phyloP scores from a whole-genome alignment of 2,329 filamentous ascomycete genomes.

The Rutstroemia sydowiana region DNA sequence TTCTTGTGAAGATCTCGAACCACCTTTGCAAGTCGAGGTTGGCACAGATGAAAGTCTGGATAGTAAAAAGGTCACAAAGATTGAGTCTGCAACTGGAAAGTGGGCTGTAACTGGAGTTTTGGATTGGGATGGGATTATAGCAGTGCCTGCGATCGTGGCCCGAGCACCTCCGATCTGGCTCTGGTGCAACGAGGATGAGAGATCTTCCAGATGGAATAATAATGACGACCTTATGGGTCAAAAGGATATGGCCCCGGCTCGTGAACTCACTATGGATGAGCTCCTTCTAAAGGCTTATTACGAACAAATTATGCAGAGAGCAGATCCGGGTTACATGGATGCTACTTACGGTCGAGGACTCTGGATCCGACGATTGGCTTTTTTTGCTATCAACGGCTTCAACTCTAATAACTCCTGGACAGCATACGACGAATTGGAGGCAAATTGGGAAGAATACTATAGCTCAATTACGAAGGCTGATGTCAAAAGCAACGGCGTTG shows the following conservation, averaged over 20 bases:
- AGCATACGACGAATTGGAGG: neutral
- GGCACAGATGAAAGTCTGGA: too few relatives aligned
- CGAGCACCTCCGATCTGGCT: constrained; percentile 15
- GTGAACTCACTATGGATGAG: constrained; percentile 14
- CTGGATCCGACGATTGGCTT: neutral
- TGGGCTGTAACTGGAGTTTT: constrained; percentile 13
- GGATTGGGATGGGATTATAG: constrained; percentile 17
- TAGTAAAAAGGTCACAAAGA: too few relatives aligned
- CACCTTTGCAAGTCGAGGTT: too few relatives aligned
- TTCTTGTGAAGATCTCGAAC: too few relatives aligned
- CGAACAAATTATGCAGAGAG: neutral
- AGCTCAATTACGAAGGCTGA: too few relatives aligned
- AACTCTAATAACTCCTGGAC: neutral
- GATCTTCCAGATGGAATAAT: neutral
- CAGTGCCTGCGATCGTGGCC: constrained; percentile 13
- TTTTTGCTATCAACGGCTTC: neutral
- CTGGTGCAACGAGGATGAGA: constrained; percentile 12
- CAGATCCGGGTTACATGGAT: neutral
- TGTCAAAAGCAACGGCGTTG: too few relatives aligned
- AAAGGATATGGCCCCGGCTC: constrained; percentile 1
- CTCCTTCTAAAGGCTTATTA: constrained; percentile 15
- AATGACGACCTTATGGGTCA: too few relatives aligned
- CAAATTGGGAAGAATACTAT: neutral
- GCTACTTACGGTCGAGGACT: neutral
- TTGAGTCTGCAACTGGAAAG: neutral